Base-by-base conservation (phyloP, 495 filamentous ascomycete genomes). In the Choiromyces venosus region DNA sequence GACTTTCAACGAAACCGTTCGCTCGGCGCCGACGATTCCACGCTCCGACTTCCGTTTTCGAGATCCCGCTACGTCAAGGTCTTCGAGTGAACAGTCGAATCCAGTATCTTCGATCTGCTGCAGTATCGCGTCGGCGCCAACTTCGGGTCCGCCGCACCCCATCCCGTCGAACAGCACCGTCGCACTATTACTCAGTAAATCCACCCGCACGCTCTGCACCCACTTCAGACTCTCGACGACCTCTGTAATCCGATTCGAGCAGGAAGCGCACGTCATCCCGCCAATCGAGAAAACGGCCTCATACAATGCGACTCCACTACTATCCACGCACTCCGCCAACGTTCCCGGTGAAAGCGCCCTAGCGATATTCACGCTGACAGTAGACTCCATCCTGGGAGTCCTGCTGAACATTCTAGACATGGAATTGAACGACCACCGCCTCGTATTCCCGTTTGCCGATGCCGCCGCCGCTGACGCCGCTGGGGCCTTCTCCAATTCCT, bases 241-340 rank as follows among this genome's bases (percentile, higher is more conserved):
- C 37, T 86, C 81, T 19, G 87, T 90, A 74, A 95, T 87, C 66
- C 83, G 83, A 44, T 87, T 88, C 18, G 87, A 85, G 80, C 93
- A 96, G 5, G 90, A 85, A 21, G 88, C 87, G 80, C 93, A 96
- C 2, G 90, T 94, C 91, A 96, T 94, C 19, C 92, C 92, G 21
- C 86, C 88, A 68, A 96, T 89, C 8, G 90, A 87, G 73, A 92
- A 84, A 1, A 88, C 87, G 5, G 87, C 91, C 71, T 37, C 3
- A 33, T 67, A 67, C 25, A 61, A 61, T 61, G 52, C 52, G 25
- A 61, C 10, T 1, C 52, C 52, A 4, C n/a, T 16, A 29, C 52
- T 25, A 33, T 61, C 52, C 52, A 61, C 52, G 52, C 52, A 61
- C 52, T 61, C 52, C 25, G 52, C 52, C 52, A 61, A 33, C 12